Evolutionary conservation across 2,329 filamentous ascomycete species (phyloP), one percentile per base, ranked within the genome.

Genomic region (Cordyceps cicadae): DNA sequence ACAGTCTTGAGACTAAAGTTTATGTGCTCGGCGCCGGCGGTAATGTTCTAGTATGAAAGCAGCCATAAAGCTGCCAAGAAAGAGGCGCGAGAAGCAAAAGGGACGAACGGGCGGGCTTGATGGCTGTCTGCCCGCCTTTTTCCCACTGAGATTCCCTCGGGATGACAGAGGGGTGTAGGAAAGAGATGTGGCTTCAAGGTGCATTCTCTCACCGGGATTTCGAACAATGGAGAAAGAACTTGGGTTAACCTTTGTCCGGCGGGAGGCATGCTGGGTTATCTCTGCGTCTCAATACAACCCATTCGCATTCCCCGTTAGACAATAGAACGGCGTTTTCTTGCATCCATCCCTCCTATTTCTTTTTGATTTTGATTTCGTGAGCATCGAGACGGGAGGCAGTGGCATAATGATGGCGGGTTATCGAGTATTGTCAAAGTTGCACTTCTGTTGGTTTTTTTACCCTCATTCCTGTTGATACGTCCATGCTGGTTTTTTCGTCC

Each of bases 1-100:
- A n/a, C 37, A 48, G 60, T 62, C 60, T 46, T 66, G 46, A 55
- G 61, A 61, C 49, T 49, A 61, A 43, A 61, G 48, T 50, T 49
- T 46, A 39, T 53, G 49, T 57, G 55, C 57, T 63, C 50, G 59
- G 59, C 59, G 62, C 59, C 48, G 48, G 58, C 45, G 54, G 58
- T 32, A 59, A 43, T 59, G 56, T 59, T 59, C 56, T 37, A 59
- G 48, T 59, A 59, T 45, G 56, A 51, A 48, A 45, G 48, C 56
- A 59, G 56, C 37, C 34, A 43, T 24, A 48, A 52, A 32, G 56
- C 54, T 57, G 54, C 45, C 43, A 57, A 45, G 14, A 19, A 39
- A 46, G 21, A n/a, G 29, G 15, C 15, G 29, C 5, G 4, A 15
- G 39, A 54, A 34, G 49, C 17, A 54, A 34, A 50, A 24, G 49